Conservation (phyloP, 257 asterid species). For the Eustoma russellianum region DNA sequence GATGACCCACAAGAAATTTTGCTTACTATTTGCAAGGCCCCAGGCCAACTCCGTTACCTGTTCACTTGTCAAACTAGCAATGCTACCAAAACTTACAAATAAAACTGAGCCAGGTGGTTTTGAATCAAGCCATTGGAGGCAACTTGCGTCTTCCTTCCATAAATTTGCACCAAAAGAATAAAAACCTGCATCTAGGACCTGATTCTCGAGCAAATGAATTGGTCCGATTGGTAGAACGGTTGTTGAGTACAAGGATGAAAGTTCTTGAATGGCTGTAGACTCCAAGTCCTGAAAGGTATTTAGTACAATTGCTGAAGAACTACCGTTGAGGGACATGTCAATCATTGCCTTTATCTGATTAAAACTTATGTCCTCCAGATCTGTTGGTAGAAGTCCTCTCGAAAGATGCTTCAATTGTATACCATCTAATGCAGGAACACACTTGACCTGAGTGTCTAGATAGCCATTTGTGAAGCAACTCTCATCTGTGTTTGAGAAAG, state of each 20-base stretch:
- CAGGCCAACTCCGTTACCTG: conserved; percentile 22
- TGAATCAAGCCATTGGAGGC: conserved; percentile 16
- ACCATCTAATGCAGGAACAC: conserved; percentile 3
- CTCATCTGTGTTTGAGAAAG: conserved; percentile 6
- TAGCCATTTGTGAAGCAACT: conserved; percentile 10
- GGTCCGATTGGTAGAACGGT: conserved; percentile 17
- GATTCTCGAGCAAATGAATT: conserved; percentile 7
- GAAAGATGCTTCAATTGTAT: conserved; percentile 4
- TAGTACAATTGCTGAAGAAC: conserved; percentile 1
- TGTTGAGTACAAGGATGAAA: conserved; percentile 1
- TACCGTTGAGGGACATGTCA: background rate
- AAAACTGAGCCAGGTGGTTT: conserved; percentile 16
- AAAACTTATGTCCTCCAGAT: background rate
- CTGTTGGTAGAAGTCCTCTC: background rate
- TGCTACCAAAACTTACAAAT: conserved; percentile 23
- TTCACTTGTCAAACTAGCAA: conserved; percentile 6
- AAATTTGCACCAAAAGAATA: conserved; percentile 13
- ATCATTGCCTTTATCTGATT: background rate
- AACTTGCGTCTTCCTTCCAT: conserved; percentile 19
- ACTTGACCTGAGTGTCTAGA: background rate
- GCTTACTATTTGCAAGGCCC: conserved; percentile 22
- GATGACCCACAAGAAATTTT: conserved; percentile 23
- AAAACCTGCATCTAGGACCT: background rate
- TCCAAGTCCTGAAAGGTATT: conserved; percentile 17
- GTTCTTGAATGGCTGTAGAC: background rate